phyloP scores from a whole-genome alignment of 306 rosid species.

The Quercus engelmannii region DNA sequence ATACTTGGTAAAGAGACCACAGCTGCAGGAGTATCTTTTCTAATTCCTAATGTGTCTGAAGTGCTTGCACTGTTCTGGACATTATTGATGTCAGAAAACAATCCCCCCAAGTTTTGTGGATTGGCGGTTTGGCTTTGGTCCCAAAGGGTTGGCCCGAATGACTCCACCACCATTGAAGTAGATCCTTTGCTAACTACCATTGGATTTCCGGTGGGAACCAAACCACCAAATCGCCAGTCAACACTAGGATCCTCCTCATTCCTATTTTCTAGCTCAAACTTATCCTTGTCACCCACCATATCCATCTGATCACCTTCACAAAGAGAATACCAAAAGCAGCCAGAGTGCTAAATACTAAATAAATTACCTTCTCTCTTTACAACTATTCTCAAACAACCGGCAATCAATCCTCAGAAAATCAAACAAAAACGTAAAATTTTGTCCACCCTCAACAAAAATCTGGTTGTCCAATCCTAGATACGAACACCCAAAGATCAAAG shows the following conservation, averaged over 20 bases:
- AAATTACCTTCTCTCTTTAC: constrained; percentile 1
- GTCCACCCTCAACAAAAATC: constrained; percentile 12
- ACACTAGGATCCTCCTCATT: constrained; percentile 53
- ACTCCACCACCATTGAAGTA: constrained; percentile 67
- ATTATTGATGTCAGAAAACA: constrained; percentile 43
- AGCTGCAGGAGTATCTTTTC: constrained; percentile 43
- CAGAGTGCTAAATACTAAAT: constrained; percentile 23
- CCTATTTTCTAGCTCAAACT: constrained; percentile 62
- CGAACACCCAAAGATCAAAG: constrained; percentile 5
- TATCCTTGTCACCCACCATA: constrained; percentile 76
- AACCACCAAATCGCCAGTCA: constrained; percentile 82
- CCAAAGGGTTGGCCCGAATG: constrained; percentile 59
- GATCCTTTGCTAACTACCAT: constrained; percentile 51
- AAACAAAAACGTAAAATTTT: constrained; percentile 19
- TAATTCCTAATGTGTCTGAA: constrained; percentile 39
- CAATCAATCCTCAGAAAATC: constrained; percentile 16
- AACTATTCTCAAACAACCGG: constrained; percentile 15
- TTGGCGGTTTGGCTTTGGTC: constrained; percentile 38
- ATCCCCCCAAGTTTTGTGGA: constrained; percentile 53
- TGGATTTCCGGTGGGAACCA: constrained; percentile 44
- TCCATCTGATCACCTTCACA: constrained; percentile 41
- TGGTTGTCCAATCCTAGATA: constrained; percentile 17
- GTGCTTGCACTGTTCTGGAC: constrained; percentile 40
- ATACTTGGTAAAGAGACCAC: constrained; percentile 36
- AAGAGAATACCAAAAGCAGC: constrained; percentile 21